A percentile compares a stretch with the other conserved stretches of the same genome.
These are phyloP conservation scores for Tolypocladium nubicola DNA, from an alignment of 2,329 filamentous ascomycete genomes.

Conservation along the genomic window DNA sequence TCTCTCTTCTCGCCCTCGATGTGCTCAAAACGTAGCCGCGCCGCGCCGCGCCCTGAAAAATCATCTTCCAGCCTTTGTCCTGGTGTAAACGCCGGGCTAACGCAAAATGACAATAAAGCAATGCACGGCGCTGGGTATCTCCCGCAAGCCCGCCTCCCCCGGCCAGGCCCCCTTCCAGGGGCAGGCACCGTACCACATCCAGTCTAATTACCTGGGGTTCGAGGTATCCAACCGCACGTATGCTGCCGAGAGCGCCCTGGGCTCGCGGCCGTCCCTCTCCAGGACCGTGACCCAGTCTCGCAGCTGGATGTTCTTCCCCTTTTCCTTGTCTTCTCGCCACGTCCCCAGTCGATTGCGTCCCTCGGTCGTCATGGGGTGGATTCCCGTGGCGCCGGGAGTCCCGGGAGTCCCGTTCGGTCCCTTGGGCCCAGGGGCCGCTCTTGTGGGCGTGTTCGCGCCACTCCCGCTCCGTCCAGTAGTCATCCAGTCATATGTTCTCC, in stretches of 20 bases:
- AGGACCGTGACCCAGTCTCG: conserved; percentile 73
- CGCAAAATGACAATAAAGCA: conserved; percentile 7
- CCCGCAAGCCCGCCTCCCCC: conserved; percentile 5
- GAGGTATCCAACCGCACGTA: conserved; percentile 42
- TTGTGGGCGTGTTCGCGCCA: conserved; percentile 41
- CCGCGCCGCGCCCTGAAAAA: not conserved
- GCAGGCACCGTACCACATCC: not conserved
- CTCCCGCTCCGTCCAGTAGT: conserved; percentile 37
- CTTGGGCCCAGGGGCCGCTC: conserved; percentile 20
- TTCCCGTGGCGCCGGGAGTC: conserved; percentile 15
- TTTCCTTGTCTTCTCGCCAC: conserved; percentile 68
- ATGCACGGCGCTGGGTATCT: conserved; percentile 21
- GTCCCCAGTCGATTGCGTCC: conserved; percentile 57
- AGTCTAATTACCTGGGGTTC: conserved; percentile 24
- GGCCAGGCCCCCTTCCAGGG: not conserved
- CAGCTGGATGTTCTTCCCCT: conserved; percentile 70
- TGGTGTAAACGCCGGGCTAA: conserved; percentile 8
- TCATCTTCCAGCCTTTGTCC: not conserved
- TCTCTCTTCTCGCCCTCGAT: not conserved
- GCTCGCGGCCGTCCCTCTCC: conserved; percentile 65
- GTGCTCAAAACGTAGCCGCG: not conserved
- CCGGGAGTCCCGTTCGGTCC: conserved; percentile 20
- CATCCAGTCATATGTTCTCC: conserved; percentile 71
- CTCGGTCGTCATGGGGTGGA: conserved; percentile 40
- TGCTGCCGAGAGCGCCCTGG: conserved; percentile 48